Base-by-base conservation (phyloP, 768 basidiomycete species). In the Flagelloscypha sp. region DNA sequence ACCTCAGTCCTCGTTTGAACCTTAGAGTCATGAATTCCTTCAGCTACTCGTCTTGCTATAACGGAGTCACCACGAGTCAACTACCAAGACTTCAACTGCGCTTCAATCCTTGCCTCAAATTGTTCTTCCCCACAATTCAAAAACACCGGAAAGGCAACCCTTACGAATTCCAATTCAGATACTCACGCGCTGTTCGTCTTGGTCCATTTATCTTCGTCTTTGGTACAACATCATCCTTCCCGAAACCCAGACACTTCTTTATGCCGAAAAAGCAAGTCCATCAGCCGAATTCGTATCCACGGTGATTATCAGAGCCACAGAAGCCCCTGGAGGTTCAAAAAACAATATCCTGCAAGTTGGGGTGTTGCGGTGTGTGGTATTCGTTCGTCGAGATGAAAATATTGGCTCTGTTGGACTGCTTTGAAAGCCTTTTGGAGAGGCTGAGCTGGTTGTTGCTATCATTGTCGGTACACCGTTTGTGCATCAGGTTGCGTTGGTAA, bases 181-280 rank as follows among this genome's bases (percentile, higher is more conserved):
- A 72, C 49, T 72, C 68, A 20, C 56, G 72, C 40, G 71, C 70
- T 6, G 58, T 72, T 18, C 66, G 69, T 10, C 61, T 63, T 36
- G 74, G 74, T 0, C 65, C 67, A 4, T 68, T 65, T 55, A 65
- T 74, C 47, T 68, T 67, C 48, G 63, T 73, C 21, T 72, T 70
- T 7, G 72, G 72, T 3, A 73, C 72, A 11, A 72, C 71, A 2
- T 63, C 70, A 21, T 58, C 67, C 52, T 62, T 38, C 54, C 65
- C 12, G 36, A 46, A 12, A 61, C 62, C 5, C 64, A 64, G 17
- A 41, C 45, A 22, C 46, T 72, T 22, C 58, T 59, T 16, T 56
- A 66, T 47, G 66, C 68, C 0, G 54, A 48, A 15, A 68, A 65
- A 7, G 70, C 70, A 6, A 65, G 67, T 47, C 45, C 58, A 2